Conservation (phyloP, 495 filamentous ascomycete species). For the Podospora sp. region DNA sequence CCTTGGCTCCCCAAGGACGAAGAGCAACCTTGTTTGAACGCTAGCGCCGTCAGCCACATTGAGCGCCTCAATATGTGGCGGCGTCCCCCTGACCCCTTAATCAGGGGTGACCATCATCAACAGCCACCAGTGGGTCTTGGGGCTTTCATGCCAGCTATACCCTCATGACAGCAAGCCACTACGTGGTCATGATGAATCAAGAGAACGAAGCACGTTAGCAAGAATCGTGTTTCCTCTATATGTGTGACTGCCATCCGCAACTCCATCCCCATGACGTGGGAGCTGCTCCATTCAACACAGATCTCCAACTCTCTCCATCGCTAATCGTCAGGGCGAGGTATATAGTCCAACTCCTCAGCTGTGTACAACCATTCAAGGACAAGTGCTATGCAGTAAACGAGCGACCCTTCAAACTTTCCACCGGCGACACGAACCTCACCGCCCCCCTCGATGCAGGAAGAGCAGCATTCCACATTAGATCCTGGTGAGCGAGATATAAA, state of each 20-base stretch:
- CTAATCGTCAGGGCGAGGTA: background rate
- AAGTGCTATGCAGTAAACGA: conserved; percentile 3
- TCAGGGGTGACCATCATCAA: background rate
- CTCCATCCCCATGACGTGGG: too few species aligned
- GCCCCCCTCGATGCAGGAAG: background rate
- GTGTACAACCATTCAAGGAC: background rate
- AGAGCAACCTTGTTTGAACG: too few species aligned
- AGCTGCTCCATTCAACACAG: too few species aligned
- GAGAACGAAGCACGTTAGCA: too few species aligned
- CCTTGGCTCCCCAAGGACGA: too few species aligned
- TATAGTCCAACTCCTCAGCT: background rate
- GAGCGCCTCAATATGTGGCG: background rate
- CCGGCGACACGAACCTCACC: background rate
- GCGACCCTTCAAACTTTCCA: background rate
- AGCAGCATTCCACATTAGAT: background rate
- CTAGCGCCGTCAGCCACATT: background rate
- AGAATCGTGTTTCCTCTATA: background rate
- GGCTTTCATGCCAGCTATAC: too few species aligned
- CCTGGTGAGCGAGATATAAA: background rate
- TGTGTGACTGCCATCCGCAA: too few species aligned
- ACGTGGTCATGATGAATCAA: too few species aligned
- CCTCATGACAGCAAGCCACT: too few species aligned
- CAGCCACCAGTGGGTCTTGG: background rate
- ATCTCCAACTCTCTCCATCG: background rate
- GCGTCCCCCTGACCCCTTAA: background rate